A percentile compares a stretch with the other conserved stretches of the same genome.
Evolutionary conservation across 2,329 filamentous ascomycete genomes (phyloP).

Genomic region (Diaporthe citri): DNA sequence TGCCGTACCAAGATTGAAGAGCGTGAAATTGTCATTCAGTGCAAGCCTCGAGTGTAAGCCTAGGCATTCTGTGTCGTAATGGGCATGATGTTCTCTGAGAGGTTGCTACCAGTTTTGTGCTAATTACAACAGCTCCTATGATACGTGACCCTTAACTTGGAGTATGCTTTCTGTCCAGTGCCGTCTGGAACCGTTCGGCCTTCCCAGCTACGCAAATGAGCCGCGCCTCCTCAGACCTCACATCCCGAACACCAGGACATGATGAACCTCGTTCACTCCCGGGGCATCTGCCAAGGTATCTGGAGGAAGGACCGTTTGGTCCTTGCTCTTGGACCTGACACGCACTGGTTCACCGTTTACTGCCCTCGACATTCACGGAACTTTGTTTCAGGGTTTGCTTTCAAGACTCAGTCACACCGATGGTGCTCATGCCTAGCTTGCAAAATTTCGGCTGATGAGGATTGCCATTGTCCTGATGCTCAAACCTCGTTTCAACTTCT

Average conservation of each 20-base stretch:
- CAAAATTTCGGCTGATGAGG: background rate
- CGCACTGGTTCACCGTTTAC: background rate
- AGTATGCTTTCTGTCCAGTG: too few relatives aligned
- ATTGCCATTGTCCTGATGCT: background rate
- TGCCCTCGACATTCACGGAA: background rate
- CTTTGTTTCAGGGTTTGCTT: background rate
- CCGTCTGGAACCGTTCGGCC: background rate
- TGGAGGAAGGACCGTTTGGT: background rate
- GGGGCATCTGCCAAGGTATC: too few relatives aligned
- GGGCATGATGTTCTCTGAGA: background rate
- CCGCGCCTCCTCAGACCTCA: background rate
- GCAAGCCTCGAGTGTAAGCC: too few relatives aligned
- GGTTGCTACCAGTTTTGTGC: background rate
- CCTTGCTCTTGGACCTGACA: too few relatives aligned
- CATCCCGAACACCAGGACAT: too few relatives aligned
- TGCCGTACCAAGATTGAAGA: background rate
- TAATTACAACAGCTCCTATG: background rate
- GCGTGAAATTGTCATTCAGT: background rate
- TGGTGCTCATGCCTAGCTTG: background rate
- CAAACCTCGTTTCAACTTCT: background rate
- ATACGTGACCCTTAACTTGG: too few relatives aligned
- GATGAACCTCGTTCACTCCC: background rate
- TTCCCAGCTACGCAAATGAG: background rate
- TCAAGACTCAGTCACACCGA: too few relatives aligned
- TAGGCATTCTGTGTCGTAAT: too few relatives aligned